Conservation (phyloP, 2,329 filamentous ascomycete species). For the Amauroascus niger region DNA sequence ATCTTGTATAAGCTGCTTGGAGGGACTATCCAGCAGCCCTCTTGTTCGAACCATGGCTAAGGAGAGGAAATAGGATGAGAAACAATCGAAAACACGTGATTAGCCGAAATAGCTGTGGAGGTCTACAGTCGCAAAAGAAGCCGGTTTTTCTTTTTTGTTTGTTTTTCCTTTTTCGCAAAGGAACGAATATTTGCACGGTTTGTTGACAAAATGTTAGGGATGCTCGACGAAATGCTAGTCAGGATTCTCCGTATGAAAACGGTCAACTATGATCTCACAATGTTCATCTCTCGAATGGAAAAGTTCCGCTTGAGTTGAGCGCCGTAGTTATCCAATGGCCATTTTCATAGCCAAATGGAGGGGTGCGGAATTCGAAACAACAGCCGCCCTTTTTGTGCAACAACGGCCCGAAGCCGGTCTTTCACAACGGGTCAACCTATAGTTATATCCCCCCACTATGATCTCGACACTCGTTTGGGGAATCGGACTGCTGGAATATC, state of each 20-base stretch:
- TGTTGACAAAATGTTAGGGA: not conserved
- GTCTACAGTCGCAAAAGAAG: not conserved
- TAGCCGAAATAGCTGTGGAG: not conserved
- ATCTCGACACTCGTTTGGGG: too few species aligned
- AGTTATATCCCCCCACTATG: too few species aligned
- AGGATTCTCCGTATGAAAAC: too few species aligned
- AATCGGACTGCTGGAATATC: not conserved
- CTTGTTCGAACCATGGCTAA: slow-evolving; percentile 24
- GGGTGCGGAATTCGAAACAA: not conserved
- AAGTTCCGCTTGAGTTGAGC: not conserved
- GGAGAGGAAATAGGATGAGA: not conserved
- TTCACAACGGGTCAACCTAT: not conserved
- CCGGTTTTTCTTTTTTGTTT: too few species aligned
- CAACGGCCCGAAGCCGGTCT: not conserved
- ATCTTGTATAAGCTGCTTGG: slow-evolving; percentile 33
- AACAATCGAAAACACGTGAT: not conserved
- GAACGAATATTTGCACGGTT: not conserved
- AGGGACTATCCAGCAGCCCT: slow-evolving; percentile 31
- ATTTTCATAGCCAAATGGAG: not conserved
- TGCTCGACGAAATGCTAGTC: too few species aligned
- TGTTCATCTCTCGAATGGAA: not conserved
- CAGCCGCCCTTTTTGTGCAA: not conserved
- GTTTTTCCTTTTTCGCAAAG: too few species aligned
- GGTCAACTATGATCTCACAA: not conserved
- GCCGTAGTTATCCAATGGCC: not conserved